A percentile compares a stretch with the other conserved stretches of the same genome.
Evolutionary conservation across 116 monocot species (phyloP).

Genomic region (Phalaenopsis hybrid): DNA sequence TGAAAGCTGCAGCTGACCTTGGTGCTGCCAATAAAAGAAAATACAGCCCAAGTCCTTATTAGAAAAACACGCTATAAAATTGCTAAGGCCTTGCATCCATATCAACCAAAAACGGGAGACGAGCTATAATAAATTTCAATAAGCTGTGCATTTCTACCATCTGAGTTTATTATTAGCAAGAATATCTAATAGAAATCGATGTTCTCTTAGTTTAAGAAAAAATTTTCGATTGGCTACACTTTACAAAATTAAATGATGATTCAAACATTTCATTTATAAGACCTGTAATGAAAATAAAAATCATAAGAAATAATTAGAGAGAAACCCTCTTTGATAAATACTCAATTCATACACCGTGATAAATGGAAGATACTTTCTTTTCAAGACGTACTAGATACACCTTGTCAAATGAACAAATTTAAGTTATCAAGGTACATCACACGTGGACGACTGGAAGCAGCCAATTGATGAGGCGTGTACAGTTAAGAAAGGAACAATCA

Average conservation of each 20-base stretch:
- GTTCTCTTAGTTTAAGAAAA: too few species aligned
- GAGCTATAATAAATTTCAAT: neutral
- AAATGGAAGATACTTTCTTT: neutral
- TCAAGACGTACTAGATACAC: neutral
- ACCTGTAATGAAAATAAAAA: neutral
- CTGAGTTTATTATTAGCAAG: neutral
- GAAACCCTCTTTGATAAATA: neutral
- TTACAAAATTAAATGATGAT: too few species aligned
- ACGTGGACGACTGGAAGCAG: too few species aligned
- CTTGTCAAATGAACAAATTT: neutral
- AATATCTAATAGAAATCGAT: neutral
- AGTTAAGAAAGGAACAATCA: neutral
- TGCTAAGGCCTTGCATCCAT: neutral
- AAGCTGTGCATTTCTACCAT: neutral
- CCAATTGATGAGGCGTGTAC: too few species aligned
- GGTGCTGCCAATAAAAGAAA: constrained; percentile 25
- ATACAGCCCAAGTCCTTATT: neutral
- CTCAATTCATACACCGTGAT: neutral
- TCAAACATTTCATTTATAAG: neutral
- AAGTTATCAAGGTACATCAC: neutral
- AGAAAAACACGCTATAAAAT: neutral
- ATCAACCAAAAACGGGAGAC: neutral
- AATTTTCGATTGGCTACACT: too few species aligned
- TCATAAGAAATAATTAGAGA: neutral
- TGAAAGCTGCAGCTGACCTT: constrained; percentile 47